A percentile compares a stretch with the other conserved stretches of the same genome.
Conservation (phyloP, 129 eudicot genomes). For the Pittosporum tobira region DNA sequence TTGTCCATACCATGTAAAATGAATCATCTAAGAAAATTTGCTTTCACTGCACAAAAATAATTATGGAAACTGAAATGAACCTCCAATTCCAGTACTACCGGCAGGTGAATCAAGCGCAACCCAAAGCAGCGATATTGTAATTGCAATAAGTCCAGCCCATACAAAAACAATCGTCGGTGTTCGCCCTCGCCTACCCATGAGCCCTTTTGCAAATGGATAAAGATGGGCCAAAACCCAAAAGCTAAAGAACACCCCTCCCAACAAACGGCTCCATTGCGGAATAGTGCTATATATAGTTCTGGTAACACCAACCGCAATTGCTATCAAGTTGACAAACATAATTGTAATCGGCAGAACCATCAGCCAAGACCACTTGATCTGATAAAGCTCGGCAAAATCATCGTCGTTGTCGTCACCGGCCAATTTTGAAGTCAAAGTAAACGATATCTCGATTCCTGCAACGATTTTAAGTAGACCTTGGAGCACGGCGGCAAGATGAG, state of each 20-base stretch:
- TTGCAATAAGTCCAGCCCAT: conserved; percentile 61
- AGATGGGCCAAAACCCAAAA: conserved; percentile 66
- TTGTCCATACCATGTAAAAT: neutral
- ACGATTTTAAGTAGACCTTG: conserved; percentile 54
- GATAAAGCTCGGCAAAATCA: conserved; percentile 46
- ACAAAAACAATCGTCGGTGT: conserved; percentile 63
- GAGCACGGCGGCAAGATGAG: conserved; percentile 64
- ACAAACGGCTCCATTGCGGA: conserved; percentile 56
- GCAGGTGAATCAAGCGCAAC: conserved; percentile 50
- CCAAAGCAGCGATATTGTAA: conserved; percentile 59
- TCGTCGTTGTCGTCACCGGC: conserved; percentile 49
- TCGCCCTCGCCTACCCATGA: conserved; percentile 67
- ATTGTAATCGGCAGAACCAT: conserved; percentile 55
- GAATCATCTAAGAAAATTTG: conserved; percentile 10
- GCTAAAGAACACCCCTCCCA: conserved; percentile 64
- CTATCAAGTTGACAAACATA: conserved; percentile 49
- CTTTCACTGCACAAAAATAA: neutral
- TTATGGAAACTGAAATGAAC: conserved; percentile 59
- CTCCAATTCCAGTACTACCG: conserved; percentile 40
- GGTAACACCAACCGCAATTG: conserved; percentile 52
- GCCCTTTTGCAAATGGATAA: conserved; percentile 58
- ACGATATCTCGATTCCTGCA: conserved; percentile 59
- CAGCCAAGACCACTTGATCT: conserved; percentile 51
- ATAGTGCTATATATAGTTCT: conserved; percentile 41
- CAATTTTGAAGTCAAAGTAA: conserved; percentile 53